These are phyloP conservation scores for Zizania palustris DNA, from an alignment of 202 grass and related monocot genomes.

Conservation along the genomic window DNA sequence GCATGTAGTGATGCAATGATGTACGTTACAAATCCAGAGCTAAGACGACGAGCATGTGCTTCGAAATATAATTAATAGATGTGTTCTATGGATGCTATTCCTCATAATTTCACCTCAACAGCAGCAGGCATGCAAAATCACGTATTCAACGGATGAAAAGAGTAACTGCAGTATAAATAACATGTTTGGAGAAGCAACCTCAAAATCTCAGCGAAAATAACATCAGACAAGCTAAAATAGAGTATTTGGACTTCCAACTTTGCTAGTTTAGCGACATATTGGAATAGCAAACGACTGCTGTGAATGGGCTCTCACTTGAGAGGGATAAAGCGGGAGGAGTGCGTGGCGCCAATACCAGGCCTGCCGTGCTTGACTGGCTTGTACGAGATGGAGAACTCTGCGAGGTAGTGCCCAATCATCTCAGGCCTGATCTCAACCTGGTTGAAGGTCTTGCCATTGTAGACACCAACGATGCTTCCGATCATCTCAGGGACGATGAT, in stretches of 20 bases:
- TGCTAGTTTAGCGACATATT: constrained; percentile 31
- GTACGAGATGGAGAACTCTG: constrained; percentile 95
- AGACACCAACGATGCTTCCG: constrained; percentile 79
- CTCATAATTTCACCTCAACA: too few species aligned
- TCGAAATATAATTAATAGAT: not conserved
- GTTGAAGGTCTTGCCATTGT: constrained; percentile 95
- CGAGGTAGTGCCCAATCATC: constrained; percentile 99
- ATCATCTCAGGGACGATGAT: constrained; percentile 99
- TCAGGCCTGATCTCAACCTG: constrained; percentile 95
- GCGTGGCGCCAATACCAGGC: constrained; percentile 92
- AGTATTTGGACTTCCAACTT: constrained; percentile 1
- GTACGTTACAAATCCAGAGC: not conserved
- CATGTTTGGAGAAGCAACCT: not conserved
- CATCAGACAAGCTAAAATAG: not conserved
- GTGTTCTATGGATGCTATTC: not conserved
- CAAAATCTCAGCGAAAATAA: constrained; percentile 36
- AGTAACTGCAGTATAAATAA: not conserved
- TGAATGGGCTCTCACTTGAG: constrained; percentile 64
- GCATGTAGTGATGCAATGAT: too few species aligned
- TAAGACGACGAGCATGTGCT: not conserved
- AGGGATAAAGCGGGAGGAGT: constrained; percentile 95
- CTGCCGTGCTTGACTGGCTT: constrained; percentile 99
- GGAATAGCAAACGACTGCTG: not conserved
- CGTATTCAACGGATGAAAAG: too few species aligned
- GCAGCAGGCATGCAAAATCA: not conserved